phyloP scores from a whole-genome alignment of 2,329 filamentous ascomycete species.

The Pseudogymnoascus verrucosus region DNA sequence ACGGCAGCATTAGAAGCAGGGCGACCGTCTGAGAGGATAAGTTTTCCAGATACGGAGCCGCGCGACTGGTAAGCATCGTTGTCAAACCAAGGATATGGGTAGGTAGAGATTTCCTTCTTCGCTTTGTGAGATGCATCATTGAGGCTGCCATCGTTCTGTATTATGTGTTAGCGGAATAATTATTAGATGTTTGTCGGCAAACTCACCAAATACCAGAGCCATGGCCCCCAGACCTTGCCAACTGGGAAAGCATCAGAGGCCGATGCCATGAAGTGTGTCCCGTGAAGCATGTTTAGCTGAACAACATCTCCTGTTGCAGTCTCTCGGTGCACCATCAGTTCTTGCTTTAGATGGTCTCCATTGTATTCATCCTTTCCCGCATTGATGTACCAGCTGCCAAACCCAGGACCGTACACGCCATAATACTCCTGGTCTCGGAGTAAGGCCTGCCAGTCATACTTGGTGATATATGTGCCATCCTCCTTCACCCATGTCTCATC shows the following conservation, averaged over 20 bases:
- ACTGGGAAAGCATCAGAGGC: slow-evolving; percentile 30
- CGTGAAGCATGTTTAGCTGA: slow-evolving; percentile 47
- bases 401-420: slow-evolving; percentile 41
- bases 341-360: slow-evolving; percentile 44
- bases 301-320: slow-evolving; percentile 42
- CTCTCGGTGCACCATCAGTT: slow-evolving; percentile 45
- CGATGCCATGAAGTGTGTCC: slow-evolving; percentile 38
- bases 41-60: slow-evolving; percentile 36
- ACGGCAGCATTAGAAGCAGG: slow-evolving; percentile 40
- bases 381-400: slow-evolving; percentile 45
- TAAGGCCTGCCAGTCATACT: slow-evolving; percentile 33
- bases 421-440: slow-evolving; percentile 36
- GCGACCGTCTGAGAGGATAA: slow-evolving; percentile 39
- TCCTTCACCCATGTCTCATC: slow-evolving; percentile 44
- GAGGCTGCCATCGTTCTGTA: slow-evolving; percentile 38
- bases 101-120: slow-evolving; percentile 34
- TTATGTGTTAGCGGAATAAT: neutral
- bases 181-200: neutral
- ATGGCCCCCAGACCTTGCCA: slow-evolving; percentile 38
- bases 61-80: slow-evolving; percentile 40
- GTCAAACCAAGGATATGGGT: slow-evolving; percentile 43
- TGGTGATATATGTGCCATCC: slow-evolving; percentile 39
- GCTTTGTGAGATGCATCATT: slow-evolving; percentile 34
- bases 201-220: slow-evolving; percentile 34
- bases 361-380: slow-evolving; percentile 45